phyloP scores from a whole-genome alignment of 257 asterid genomes.

The Solanum tarapatanum region DNA sequence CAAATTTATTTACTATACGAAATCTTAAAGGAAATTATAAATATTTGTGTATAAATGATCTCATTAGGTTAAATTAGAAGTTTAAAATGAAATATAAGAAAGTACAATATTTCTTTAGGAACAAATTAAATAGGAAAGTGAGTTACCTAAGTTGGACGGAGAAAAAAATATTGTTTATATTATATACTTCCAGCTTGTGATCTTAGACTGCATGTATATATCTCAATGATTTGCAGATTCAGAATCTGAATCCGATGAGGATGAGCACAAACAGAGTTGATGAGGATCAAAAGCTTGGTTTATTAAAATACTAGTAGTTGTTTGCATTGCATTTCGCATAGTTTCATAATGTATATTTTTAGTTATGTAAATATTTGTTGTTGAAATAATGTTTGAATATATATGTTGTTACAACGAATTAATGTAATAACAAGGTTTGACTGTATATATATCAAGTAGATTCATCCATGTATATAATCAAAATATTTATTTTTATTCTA shows the following conservation, averaged over 20 bases:
- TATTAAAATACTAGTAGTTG: not conserved
- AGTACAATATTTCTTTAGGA: not conserved
- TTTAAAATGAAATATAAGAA: not conserved
- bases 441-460: not conserved
- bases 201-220: not conserved
- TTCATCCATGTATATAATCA: not conserved
- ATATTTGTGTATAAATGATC: not conserved
- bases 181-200: not conserved
- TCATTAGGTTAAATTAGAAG: not conserved
- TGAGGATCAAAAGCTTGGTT: not conserved
- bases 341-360: not conserved
- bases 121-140: not conserved
- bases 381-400: not conserved
- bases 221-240: conserved; percentile 6
- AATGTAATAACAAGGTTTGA: not conserved
- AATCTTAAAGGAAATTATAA: not conserved
- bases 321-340: not conserved
- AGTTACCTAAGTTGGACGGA: not conserved
- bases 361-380: not conserved
- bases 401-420: not conserved
- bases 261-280: conserved; percentile 2
- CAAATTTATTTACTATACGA: not conserved
- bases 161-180: not conserved
- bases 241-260: conserved; percentile 14
- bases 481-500: not conserved